A percentile compares a stretch with the other conserved stretches of the same genome.
Evolutionary conservation across 306 rosid genomes (phyloP).

Genomic region (Pueraria montana): DNA sequence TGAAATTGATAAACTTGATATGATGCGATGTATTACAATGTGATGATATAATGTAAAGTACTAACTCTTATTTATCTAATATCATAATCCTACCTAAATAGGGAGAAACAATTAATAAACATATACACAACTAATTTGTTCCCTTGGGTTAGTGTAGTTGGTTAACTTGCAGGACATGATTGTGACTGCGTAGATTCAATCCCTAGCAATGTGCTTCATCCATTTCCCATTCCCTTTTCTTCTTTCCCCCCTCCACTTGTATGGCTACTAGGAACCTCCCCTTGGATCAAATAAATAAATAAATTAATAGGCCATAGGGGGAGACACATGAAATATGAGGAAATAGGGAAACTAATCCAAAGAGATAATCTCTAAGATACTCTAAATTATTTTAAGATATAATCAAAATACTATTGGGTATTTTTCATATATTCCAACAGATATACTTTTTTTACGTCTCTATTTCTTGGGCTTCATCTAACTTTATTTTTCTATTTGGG

Average conservation of each 20-base stretch:
- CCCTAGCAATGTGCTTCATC: no score
- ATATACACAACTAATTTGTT: not conserved
- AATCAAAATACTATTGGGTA: not conserved
- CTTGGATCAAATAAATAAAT: not conserved
- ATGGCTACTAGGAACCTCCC: no score
- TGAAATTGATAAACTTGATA: not conserved
- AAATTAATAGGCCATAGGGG: not conserved
- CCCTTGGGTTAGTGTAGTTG: not conserved
- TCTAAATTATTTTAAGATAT: constrained; percentile 3
- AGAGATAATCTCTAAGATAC: not conserved
- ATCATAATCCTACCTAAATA: not conserved
- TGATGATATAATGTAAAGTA: not conserved
- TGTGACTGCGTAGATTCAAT: no score
- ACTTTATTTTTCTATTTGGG: not conserved
- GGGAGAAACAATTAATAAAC: not conserved
- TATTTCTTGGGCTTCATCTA: not conserved
- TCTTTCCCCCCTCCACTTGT: no score
- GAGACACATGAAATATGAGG: not conserved
- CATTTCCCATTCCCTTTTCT: no score
- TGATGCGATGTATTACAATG: not conserved
- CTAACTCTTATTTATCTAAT: not conserved
- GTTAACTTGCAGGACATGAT: not conserved
- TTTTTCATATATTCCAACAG: not conserved
- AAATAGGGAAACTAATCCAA: not conserved
- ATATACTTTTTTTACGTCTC: constrained; percentile 4